Base-by-base conservation (phyloP, 192 early-diverging fungal genomes). In the Kickxella alabastrina region DNA sequence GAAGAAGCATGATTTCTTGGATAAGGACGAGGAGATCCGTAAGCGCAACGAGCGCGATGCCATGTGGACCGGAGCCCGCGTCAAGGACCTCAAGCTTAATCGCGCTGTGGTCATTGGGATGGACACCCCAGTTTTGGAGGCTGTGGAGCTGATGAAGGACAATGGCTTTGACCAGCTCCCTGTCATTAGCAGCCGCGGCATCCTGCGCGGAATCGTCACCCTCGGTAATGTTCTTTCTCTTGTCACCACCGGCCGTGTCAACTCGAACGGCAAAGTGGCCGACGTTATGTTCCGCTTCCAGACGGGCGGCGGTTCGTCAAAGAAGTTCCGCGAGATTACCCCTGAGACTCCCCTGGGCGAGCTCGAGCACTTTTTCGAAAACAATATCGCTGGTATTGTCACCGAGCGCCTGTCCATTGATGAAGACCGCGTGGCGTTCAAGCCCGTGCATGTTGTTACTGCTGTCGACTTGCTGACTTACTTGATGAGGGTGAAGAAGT, bases 151-250 rank as follows among this genome's bases (percentile, higher is more conserved):
- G 63, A 92, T 96, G 91, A 80, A 93, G 58, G 52, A 74, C 19
- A 85, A 89, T 56, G 93, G 86, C 17, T 97, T 97, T 65, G 92
- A 96, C 77, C 96, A 99, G 80, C 80, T 97, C 23, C 94, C 94
- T 21, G 93, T 97, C 28, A 87, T 90, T 25, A 78, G 83, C 12
- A 58, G 70, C n/a, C 59, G 77, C 28, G 73, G 73, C 28, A 76
- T 70, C 35, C 76, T 95, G 40, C 83, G 82, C 43, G 95, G 95
- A 36, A 75, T 96, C 43, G 82, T 98, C 23, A 95, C 92, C 31
- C 79, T 96, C 44, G 91, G 92, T 21, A 88, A 92, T 75, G 67
- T 89, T 44, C 85, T 94, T 24, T 83, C 90, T 21, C 87, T 89
- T 43, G 79, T 96, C 39, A 80, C 87, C 7, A 79, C 82, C 41